A percentile compares a stretch with the other conserved stretches of the same genome.
Evolutionary conservation across 2,329 filamentous ascomycete genomes (phyloP).

Genomic region (Aspergillus caelatus): DNA sequence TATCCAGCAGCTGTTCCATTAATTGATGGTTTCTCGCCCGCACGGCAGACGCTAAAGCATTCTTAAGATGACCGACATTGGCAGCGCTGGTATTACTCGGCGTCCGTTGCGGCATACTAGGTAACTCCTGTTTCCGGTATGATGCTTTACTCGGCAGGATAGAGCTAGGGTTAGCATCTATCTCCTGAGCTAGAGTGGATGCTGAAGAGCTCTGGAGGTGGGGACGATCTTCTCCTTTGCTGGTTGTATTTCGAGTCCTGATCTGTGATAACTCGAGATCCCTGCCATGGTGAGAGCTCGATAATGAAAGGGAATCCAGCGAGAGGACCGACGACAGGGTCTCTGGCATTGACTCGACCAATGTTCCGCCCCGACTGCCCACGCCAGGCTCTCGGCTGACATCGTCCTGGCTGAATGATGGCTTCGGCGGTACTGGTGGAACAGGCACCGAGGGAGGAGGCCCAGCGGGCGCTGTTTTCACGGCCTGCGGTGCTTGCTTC

Average conservation of each 20-base stretch:
- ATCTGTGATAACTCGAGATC: background rate
- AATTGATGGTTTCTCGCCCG: slow-evolving; percentile 60
- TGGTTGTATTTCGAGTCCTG: background rate
- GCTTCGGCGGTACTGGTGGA: slow-evolving; percentile 31
- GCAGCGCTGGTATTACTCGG: slow-evolving; percentile 14
- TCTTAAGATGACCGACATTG: slow-evolving; percentile 7
- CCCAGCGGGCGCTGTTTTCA: background rate
- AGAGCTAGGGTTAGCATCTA: background rate
- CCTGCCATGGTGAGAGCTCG: background rate
- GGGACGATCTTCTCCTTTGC: background rate
- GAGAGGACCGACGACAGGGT: slow-evolving; percentile 35
- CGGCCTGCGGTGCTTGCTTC: slow-evolving; percentile 5
- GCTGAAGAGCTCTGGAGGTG: slow-evolving; percentile 5
- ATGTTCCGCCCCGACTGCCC: background rate
- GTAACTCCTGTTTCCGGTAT: background rate
- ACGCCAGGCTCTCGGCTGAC: background rate
- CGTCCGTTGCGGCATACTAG: slow-evolving; percentile 7
- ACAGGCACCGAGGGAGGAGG: slow-evolving; percentile 13
- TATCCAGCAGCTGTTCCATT: slow-evolving; percentile 61
- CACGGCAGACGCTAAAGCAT: slow-evolving; percentile 57
- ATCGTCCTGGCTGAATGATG: slow-evolving; percentile 22
- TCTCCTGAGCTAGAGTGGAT: background rate
- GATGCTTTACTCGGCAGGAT: background rate
- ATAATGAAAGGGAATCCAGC: slow-evolving; percentile 22
- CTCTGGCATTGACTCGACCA: slow-evolving; percentile 24